These are phyloP conservation scores for Fusarium sp. DNA, from an alignment of 2,329 filamentous ascomycete species.

Conservation along the genomic window DNA sequence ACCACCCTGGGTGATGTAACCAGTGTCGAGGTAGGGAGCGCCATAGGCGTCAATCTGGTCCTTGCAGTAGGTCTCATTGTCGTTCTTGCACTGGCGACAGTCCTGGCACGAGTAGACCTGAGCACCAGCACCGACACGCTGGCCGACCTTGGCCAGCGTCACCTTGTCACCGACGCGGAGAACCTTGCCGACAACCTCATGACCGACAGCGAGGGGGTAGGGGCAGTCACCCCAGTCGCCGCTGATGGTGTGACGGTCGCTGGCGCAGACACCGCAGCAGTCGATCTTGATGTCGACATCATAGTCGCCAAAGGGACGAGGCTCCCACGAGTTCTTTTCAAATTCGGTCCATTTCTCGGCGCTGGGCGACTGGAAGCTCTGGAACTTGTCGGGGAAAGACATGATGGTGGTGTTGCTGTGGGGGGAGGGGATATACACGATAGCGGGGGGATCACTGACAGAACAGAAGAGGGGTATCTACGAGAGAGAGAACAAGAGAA, in stretches of 20 bases:
- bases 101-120: slow-evolving; percentile 68
- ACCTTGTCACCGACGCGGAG: slow-evolving; percentile 73
- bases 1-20: slow-evolving; percentile 73
- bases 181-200: slow-evolving; percentile 81
- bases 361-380: slow-evolving; percentile 72
- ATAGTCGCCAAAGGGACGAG: slow-evolving; percentile 89
- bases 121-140: slow-evolving; percentile 73
- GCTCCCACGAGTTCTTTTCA: slow-evolving; percentile 82
- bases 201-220: slow-evolving; percentile 77
- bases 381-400: slow-evolving; percentile 73
- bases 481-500: slow-evolving; percentile 15
- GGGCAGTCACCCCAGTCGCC: slow-evolving; percentile 77
- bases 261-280: slow-evolving; percentile 83
- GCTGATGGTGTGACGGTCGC: slow-evolving; percentile 79
- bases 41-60: slow-evolving; percentile 66
- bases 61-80: slow-evolving; percentile 60
- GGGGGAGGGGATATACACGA: background rate
- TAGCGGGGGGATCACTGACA: no score
- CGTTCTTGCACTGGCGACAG: slow-evolving; percentile 58
- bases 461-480: slow-evolving; percentile 1
- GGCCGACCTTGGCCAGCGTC: slow-evolving; percentile 67
- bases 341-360: slow-evolving; percentile 72
- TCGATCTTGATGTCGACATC: slow-evolving; percentile 92
- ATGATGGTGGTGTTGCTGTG: slow-evolving; percentile 51
- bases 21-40: slow-evolving; percentile 64